Evolutionary conservation across 257 asterid species (phyloP).

Genomic region (Plantago elongata): DNA sequence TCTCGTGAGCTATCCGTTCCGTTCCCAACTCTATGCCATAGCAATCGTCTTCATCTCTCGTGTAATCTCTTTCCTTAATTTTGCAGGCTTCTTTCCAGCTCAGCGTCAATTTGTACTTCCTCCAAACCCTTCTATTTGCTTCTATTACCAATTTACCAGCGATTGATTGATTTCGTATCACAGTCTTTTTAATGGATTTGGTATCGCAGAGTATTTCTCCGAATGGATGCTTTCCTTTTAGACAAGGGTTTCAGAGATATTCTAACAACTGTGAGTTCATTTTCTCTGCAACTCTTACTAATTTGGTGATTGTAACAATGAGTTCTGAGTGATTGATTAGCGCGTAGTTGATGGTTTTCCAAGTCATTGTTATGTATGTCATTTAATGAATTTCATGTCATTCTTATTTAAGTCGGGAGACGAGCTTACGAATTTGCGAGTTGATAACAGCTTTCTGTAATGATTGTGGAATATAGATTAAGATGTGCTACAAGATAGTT

Average conservation of each 20-base stretch:
- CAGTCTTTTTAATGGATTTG: slow-evolving; percentile 43
- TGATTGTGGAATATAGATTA: too few relatives aligned
- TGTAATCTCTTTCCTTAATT: slow-evolving; percentile 17
- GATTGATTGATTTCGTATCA: slow-evolving; percentile 18
- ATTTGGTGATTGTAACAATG: neutral
- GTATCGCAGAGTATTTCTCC: slow-evolving; percentile 11
- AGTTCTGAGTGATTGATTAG: neutral
- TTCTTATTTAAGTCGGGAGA: too few relatives aligned
- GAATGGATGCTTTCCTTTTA: slow-evolving; percentile 28
- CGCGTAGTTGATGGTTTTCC: too few relatives aligned
- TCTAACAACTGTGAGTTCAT: slow-evolving; percentile 49
- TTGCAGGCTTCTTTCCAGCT: slow-evolving; percentile 28
- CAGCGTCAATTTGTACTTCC: slow-evolving; percentile 13
- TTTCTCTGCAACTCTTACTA: neutral
- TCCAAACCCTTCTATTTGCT: slow-evolving; percentile 18
- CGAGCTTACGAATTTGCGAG: too few relatives aligned
- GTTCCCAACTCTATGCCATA: slow-evolving; percentile 2
- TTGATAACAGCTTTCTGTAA: too few relatives aligned
- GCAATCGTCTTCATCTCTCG: neutral
- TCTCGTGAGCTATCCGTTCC: slow-evolving; percentile 29
- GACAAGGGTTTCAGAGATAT: slow-evolving; percentile 37
- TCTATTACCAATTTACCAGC: neutral
- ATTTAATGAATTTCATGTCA: too few relatives aligned
- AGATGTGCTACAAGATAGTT: too few relatives aligned
- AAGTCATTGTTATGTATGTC: too few relatives aligned